Percentiles rank a stretch among this genome's conserved stretches.
Evolutionary conservation across 2,329 filamentous ascomycete species (phyloP).

Genomic region (Sporothrix protearum): DNA sequence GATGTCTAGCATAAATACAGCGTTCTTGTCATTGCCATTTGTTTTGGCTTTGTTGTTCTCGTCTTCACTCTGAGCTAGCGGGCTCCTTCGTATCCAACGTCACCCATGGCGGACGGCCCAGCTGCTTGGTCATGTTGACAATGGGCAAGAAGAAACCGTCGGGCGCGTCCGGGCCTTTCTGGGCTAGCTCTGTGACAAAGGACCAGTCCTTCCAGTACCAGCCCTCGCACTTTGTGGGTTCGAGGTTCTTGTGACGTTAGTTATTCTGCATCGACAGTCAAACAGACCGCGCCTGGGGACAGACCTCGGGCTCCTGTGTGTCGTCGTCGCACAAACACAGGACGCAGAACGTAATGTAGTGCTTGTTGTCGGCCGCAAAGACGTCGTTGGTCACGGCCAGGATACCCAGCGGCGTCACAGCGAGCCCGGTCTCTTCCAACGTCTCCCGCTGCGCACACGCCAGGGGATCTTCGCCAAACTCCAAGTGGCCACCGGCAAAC

Average conservation of each 20-base stretch:
- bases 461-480: slow-evolving; percentile 61
- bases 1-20: slow-evolving; percentile 5
- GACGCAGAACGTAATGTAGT: slow-evolving; percentile 74
- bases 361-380: slow-evolving; percentile 57
- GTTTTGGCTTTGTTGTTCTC: not conserved
- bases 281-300: too few relatives aligned
- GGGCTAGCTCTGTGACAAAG: slow-evolving; percentile 38
- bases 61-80: not conserved
- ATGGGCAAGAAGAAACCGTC: slow-evolving; percentile 42
- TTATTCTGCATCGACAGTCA: too few relatives aligned
- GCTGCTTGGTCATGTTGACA: slow-evolving; percentile 36
- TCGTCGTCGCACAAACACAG: slow-evolving; percentile 48
- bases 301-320: slow-evolving; percentile 51
- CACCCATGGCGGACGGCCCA: slow-evolving; percentile 26
- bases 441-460: slow-evolving; percentile 64
- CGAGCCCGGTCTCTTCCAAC: slow-evolving; percentile 66
- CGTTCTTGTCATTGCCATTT: not conserved
- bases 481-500: slow-evolving; percentile 72
- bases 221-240: slow-evolving; percentile 49
- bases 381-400: slow-evolving; percentile 64
- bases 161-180: slow-evolving; percentile 32
- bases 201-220: slow-evolving; percentile 51
- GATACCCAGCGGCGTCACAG: slow-evolving; percentile 50
- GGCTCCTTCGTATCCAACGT: not conserved
- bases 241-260: slow-evolving; percentile 39